These are phyloP conservation scores for Colletotrichum sansevieriae DNA, from an alignment of 2,329 filamentous ascomycete genomes.

Conservation along the genomic window DNA sequence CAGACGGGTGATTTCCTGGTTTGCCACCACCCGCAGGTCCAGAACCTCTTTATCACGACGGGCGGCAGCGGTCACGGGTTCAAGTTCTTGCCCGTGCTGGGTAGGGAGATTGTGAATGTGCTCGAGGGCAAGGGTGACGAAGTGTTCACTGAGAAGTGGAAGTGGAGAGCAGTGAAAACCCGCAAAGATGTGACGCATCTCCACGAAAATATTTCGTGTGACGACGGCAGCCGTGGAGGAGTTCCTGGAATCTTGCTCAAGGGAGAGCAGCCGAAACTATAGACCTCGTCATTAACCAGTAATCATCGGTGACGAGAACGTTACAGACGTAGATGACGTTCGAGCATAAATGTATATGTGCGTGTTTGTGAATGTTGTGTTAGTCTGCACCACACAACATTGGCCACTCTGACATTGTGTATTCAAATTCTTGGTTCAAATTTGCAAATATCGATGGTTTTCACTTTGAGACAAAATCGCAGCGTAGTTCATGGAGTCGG, in stretches of 20 bases:
- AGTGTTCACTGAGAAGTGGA: slow-evolving; percentile 70
- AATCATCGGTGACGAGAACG: not conserved
- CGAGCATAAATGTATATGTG: not conserved
- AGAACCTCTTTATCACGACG: slow-evolving; percentile 71
- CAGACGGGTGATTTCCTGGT: slow-evolving; percentile 78
- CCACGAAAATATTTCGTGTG: slow-evolving; percentile 58
- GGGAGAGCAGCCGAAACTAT: slow-evolving; percentile 54
- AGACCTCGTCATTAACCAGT: not conserved
- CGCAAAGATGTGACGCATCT: slow-evolving; percentile 52
- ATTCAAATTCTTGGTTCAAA: too few species aligned
- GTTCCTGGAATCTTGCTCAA: slow-evolving; percentile 59
- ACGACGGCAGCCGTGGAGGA: slow-evolving; percentile 67
- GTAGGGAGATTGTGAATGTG: slow-evolving; percentile 71
- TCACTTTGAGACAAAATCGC: too few species aligned
- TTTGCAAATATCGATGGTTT: too few species aligned
- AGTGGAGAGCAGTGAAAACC: slow-evolving; percentile 70
- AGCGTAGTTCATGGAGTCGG: slow-evolving; percentile 6
- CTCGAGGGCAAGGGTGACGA: slow-evolving; percentile 60
- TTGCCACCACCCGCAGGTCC: slow-evolving; percentile 74
- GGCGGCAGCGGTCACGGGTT: slow-evolving; percentile 76
- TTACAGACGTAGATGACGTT: not conserved
- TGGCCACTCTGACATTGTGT: too few species aligned
- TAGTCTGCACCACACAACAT: not conserved
- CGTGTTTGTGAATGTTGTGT: not conserved
- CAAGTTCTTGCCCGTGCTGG: slow-evolving; percentile 77